These are phyloP conservation scores for Lentithecium fluviatile DNA, from an alignment of 495 filamentous ascomycete species.

Conservation along the genomic window DNA sequence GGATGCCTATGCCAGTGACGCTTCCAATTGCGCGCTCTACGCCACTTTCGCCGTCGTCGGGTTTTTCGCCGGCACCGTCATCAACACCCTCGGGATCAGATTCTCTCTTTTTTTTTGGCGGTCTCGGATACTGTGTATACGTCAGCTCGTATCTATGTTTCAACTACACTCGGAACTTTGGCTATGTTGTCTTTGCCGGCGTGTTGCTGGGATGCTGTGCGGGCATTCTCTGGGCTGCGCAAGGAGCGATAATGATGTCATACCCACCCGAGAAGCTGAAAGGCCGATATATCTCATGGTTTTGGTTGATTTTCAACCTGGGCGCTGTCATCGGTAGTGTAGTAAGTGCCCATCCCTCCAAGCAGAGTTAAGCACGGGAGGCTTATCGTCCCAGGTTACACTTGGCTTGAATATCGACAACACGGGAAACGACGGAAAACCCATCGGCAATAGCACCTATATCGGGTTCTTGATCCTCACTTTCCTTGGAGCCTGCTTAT, in stretches of 20 bases:
- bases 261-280: constrained; percentile 80
- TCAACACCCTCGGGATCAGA: constrained; percentile 72
- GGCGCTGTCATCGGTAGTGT: constrained; percentile 85
- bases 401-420: constrained; percentile 74
- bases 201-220: constrained; percentile 68
- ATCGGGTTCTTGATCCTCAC: constrained; percentile 86
- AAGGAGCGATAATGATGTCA: constrained; percentile 94
- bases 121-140: constrained; percentile 84
- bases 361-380: background rate
- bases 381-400: constrained; percentile 52
- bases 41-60: constrained; percentile 54
- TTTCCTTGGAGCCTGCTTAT: constrained; percentile 67
- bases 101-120: constrained; percentile 72
- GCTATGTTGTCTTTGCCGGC: constrained; percentile 59
- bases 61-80: constrained; percentile 55
- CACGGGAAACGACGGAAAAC: constrained; percentile 45
- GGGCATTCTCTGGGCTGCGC: constrained; percentile 84
- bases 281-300: constrained; percentile 82
- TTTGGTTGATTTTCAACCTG: constrained; percentile 94
- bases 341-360: constrained; percentile 45
- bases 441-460: constrained; percentile 79
- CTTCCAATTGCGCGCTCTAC: constrained; percentile 39
- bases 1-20: constrained; percentile 43
- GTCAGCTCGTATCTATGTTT: constrained; percentile 73
- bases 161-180: constrained; percentile 66